Percentiles rank a stretch among this genome's conserved stretches.
These are phyloP conservation scores for Passiflora organensis DNA, from an alignment of 345 rosid species.

Conservation along the genomic window DNA sequence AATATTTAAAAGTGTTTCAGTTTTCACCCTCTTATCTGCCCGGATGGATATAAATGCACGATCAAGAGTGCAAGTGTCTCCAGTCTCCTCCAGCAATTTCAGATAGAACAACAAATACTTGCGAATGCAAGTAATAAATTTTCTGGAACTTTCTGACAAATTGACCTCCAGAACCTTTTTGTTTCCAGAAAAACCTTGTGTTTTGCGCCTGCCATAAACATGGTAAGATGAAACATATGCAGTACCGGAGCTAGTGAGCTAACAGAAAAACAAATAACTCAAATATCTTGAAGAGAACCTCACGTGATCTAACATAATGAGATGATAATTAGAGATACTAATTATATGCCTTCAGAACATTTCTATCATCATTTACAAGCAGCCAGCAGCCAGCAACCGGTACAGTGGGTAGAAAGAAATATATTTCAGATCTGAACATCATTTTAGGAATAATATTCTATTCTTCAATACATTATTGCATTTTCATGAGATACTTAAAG, in stretches of 20 bases:
- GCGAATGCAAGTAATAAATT: conserved; percentile 92
- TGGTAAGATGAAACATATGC: neutral
- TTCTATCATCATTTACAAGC: neutral
- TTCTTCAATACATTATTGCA: neutral
- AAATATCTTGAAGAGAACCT: too few species aligned
- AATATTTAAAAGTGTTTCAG: conserved; percentile 6
- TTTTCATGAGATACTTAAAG: too few species aligned
- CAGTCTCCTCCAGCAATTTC: conserved; percentile 83
- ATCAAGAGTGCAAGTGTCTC: conserved; percentile 74
- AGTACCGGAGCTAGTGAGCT: neutral
- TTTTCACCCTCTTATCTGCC: conserved; percentile 85
- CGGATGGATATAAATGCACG: conserved; percentile 79
- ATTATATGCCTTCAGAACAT: neutral
- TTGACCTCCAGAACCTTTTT: conserved; percentile 85
- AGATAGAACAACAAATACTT: conserved; percentile 83
- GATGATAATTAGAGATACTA: too few species aligned
- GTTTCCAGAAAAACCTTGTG: conserved; percentile 72
- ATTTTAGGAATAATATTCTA: neutral
- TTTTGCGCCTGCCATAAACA: conserved; percentile 59
- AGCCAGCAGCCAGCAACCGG: neutral
- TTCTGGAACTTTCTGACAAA: conserved; percentile 92
- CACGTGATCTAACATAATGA: too few species aligned
- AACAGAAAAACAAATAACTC: too few species aligned
- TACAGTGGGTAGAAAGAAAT: neutral
- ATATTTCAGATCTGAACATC: neutral